phyloP scores from a whole-genome alignment of 495 filamentous ascomycete genomes.

The Tuber borchii region DNA sequence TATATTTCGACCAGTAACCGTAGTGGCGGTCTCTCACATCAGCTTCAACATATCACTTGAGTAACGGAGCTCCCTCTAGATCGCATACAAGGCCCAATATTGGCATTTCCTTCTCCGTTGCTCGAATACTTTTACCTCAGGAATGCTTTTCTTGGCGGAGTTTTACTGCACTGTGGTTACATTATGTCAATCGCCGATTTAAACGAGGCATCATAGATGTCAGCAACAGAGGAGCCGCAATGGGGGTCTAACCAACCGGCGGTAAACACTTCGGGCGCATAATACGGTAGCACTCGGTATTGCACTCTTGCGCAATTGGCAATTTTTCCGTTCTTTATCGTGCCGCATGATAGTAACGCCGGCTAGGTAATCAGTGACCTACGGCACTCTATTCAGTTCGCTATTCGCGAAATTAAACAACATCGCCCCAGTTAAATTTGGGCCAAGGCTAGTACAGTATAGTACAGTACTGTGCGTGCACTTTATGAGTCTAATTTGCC shows the following conservation, averaged over 20 bases:
- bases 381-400: neutral
- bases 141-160: neutral
- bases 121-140: neutral
- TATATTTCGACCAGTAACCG: neutral
- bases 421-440: neutral
- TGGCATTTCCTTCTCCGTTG: neutral
- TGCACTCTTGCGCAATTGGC: neutral
- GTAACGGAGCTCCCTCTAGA: neutral
- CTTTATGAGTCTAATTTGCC: neutral
- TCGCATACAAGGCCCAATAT: neutral
- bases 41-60: neutral
- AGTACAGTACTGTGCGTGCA: neutral
- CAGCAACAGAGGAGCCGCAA: neutral
- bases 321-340: neutral
- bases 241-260: neutral
- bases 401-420: neutral
- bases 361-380: neutral
- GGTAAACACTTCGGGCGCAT: neutral
- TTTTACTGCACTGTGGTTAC: neutral
- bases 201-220: neutral
- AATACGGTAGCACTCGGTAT: neutral
- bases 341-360: neutral
- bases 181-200: neutral
- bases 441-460: neutral
- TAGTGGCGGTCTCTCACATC: neutral